A percentile compares a stretch with the other conserved stretches of the same genome.
phyloP scores from a whole-genome alignment of 257 asterid genomes.

The Rauvolfia tetraphylla region DNA sequence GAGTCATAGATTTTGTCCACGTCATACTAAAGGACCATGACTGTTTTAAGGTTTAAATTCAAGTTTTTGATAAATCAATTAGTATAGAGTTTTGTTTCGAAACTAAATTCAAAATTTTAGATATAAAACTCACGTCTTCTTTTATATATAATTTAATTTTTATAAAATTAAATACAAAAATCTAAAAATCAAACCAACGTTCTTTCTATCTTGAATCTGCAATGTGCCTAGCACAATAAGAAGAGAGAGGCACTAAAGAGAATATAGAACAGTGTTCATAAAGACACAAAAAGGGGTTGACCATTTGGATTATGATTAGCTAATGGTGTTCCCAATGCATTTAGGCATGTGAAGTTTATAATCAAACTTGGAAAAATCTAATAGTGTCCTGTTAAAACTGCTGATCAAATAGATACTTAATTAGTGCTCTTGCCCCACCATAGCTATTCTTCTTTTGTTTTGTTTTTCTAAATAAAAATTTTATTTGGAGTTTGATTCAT shows the following conservation, averaged over 20 bases:
- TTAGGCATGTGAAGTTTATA: constrained; percentile 56
- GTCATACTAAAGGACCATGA: constrained; percentile 18
- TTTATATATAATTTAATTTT: no score
- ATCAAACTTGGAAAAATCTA: constrained; percentile 34
- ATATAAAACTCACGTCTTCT: no score
- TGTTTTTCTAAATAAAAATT: not conserved
- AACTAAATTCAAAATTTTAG: no score
- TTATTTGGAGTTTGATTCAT: constrained; percentile 22
- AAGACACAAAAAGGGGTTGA: constrained; percentile 48
- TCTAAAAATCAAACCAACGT: no score
- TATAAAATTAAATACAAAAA: no score
- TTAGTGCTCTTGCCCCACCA: constrained; percentile 35
- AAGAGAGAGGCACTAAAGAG: constrained; percentile 17
- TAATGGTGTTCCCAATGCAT: constrained; percentile 77
- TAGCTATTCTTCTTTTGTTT: constrained; percentile 10
- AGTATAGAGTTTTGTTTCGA: no score
- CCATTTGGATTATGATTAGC: constrained; percentile 34
- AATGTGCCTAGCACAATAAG: constrained; percentile 5
- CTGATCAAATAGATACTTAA: constrained; percentile 28
- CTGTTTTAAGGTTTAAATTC: constrained; percentile 10
- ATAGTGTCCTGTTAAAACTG: constrained; percentile 35
- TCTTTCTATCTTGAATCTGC: not conserved
- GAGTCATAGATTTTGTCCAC: constrained; percentile 26
- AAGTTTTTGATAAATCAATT: not conserved
- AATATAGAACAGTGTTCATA: constrained; percentile 42